Evolutionary conservation across 176 grass and related monocot genomes (phyloP).

Genomic region (Coix lacrymajobi): DNA sequence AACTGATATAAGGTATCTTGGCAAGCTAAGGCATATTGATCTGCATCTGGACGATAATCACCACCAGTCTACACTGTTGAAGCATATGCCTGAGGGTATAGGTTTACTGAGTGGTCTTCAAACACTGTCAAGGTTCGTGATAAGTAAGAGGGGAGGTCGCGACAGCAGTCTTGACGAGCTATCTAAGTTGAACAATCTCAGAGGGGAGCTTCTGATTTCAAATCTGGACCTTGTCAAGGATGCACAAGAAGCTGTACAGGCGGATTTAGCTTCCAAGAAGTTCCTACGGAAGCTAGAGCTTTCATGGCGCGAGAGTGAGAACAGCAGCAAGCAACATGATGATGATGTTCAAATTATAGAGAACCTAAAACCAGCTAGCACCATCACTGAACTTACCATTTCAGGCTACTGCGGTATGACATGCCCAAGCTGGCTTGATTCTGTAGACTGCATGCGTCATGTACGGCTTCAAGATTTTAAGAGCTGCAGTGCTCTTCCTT

Average conservation of each 20-base stretch:
- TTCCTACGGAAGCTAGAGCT: constrained; percentile 34
- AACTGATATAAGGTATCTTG: constrained; percentile 1
- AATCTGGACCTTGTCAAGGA: constrained; percentile 35
- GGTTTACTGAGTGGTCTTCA: constrained; percentile 30
- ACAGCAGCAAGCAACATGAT: too few species aligned
- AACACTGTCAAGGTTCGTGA: constrained; percentile 35
- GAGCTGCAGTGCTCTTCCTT: background rate
- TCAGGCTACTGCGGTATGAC: background rate
- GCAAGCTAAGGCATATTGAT: constrained; percentile 44
- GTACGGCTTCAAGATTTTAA: constrained; percentile 6
- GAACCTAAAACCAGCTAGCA: background rate
- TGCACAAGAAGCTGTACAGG: constrained; percentile 13
- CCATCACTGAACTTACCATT: constrained; percentile 27
- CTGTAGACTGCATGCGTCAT: background rate
- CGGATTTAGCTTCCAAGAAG: constrained; percentile 24
- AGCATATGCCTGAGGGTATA: constrained; percentile 32
- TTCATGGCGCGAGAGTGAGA: constrained; percentile 10
- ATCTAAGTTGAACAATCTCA: constrained; percentile 16
- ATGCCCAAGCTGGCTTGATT: constrained; percentile 30
- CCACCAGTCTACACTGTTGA: background rate
- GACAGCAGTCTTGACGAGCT: background rate
- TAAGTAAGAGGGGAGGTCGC: background rate
- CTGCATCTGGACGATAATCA: background rate
- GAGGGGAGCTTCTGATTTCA: constrained; percentile 36
- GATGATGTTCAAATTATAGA: background rate